These are phyloP conservation scores for Mycena crocata DNA, from an alignment of 768 basidiomycete species.

Conservation along the genomic window DNA sequence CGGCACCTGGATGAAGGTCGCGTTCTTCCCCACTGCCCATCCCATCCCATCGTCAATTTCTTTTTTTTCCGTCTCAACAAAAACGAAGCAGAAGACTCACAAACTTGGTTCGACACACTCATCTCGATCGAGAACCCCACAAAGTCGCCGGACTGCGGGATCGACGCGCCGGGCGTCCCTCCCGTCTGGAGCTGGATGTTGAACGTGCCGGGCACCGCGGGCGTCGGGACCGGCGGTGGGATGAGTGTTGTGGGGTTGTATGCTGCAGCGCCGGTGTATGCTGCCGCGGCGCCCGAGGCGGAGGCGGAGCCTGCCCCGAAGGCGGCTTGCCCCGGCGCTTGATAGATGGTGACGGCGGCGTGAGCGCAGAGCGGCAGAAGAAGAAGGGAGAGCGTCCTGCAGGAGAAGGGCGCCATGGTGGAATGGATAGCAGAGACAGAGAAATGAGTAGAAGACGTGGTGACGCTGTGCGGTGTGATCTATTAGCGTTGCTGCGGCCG, in stretches of 20 bases:
- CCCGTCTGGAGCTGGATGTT: constrained; percentile 53
- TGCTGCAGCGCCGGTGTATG: constrained; percentile 1
- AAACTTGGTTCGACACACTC: constrained; percentile 54
- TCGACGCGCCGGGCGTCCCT: constrained; percentile 49
- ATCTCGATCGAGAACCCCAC: constrained; percentile 60
- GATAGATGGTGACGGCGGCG: neutral
- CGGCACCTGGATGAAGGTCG: constrained; percentile 50
- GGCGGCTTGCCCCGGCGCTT: neutral
- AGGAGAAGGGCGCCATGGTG: too few relatives aligned
- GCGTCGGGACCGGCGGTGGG: constrained; percentile 62
- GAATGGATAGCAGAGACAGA: too few relatives aligned
- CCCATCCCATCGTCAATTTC: neutral
- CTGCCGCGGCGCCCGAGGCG: neutral
- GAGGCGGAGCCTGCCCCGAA: neutral
- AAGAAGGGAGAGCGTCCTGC: neutral
- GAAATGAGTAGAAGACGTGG: too few relatives aligned
- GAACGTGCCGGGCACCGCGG: constrained; percentile 56
- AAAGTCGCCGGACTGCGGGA: constrained; percentile 45
- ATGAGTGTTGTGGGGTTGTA: constrained; percentile 58
- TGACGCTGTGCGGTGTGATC: too few relatives aligned
- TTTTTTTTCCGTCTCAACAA: constrained; percentile 33
- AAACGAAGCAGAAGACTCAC: constrained; percentile 38
- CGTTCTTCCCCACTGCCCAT: constrained; percentile 4
- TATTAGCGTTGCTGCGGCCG: too few relatives aligned
- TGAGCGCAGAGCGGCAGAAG: neutral